Conservation (phyloP, 2,329 filamentous ascomycete species). For the Cercospora nicotianae region DNA sequence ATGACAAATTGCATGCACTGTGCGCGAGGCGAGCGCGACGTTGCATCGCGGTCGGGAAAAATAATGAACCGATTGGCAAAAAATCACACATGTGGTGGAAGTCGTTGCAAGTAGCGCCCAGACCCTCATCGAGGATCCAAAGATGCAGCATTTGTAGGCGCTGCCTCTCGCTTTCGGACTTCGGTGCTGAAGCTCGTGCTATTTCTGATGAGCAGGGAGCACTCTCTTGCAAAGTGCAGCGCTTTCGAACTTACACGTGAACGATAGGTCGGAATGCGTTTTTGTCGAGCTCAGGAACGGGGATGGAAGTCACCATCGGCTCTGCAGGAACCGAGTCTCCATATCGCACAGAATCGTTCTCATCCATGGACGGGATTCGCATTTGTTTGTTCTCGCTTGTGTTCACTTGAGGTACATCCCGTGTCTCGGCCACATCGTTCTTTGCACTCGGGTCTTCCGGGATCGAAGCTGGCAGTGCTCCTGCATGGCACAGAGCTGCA, state of each 20-base stretch:
- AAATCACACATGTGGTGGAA: background rate
- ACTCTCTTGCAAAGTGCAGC: too few relatives aligned
- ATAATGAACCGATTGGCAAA: background rate
- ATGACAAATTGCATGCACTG: background rate
- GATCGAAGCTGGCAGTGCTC: background rate
- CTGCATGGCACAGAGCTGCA: background rate
- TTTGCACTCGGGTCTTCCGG: background rate
- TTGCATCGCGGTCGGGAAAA: background rate
- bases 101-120: background rate
- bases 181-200: slow-evolving; percentile 1
- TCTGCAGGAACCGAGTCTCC: background rate
- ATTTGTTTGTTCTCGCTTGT: background rate
- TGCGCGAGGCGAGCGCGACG: background rate
- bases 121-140: background rate
- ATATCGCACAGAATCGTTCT: too few relatives aligned
- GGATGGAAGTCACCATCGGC: background rate
- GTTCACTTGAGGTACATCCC: background rate
- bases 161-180: background rate
- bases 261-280: background rate
- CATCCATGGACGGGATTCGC: background rate
- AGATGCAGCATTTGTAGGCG: background rate
- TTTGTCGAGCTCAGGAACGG: background rate
- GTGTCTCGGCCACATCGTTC: background rate
- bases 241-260: background rate
- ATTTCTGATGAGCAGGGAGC: background rate